These are phyloP conservation scores for Monosporascus sp. DNA, from an alignment of 2,329 filamentous ascomycete genomes.

Conservation along the genomic window DNA sequence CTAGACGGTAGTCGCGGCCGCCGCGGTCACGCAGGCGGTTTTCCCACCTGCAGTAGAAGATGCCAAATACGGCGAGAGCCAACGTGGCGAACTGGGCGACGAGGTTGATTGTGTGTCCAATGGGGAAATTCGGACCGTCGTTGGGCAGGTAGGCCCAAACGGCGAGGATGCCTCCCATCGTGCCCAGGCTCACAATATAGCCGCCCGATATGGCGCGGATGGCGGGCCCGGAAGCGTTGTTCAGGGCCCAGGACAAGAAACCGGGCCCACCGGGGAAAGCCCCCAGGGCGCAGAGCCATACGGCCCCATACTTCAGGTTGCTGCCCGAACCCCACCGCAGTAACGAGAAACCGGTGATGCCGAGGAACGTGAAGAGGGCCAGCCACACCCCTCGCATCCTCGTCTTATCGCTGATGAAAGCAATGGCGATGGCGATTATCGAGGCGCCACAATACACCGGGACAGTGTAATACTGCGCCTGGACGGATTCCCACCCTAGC, in stretches of 20 bases:
- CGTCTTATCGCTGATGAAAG: slow-evolving; percentile 37
- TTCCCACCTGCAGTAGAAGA: slow-evolving; percentile 48
- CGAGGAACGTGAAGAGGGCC: slow-evolving; percentile 33
- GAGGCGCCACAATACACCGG: slow-evolving; percentile 38
- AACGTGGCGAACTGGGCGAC: slow-evolving; percentile 40
- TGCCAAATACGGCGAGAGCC: slow-evolving; percentile 39
- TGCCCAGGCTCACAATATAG: slow-evolving; percentile 51
- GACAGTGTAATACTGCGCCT: slow-evolving; percentile 38
- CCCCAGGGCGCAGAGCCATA: slow-evolving; percentile 50
- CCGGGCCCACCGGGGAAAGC: slow-evolving; percentile 54
- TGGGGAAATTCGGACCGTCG: slow-evolving; percentile 41
- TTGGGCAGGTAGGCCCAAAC: slow-evolving; percentile 47
- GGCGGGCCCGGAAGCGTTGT: slow-evolving; percentile 52
- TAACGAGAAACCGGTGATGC: slow-evolving; percentile 46
- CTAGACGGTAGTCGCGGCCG: slow-evolving; percentile 42
- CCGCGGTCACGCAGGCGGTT: slow-evolving; percentile 43
- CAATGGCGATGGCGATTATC: slow-evolving; percentile 32
- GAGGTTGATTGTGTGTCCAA: slow-evolving; percentile 53
- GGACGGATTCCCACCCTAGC: slow-evolving; percentile 32
- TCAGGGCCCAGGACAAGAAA: slow-evolving; percentile 53
- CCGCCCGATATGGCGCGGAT: slow-evolving; percentile 50
- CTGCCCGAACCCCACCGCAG: slow-evolving; percentile 37
- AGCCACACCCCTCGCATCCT: slow-evolving; percentile 36
- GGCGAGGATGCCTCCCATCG: slow-evolving; percentile 50
- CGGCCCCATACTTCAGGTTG: slow-evolving; percentile 38